A percentile compares a stretch with the other conserved stretches of the same genome.
phyloP scores from a whole-genome alignment of 495 filamentous ascomycete genomes.

The Neurospora sp. region DNA sequence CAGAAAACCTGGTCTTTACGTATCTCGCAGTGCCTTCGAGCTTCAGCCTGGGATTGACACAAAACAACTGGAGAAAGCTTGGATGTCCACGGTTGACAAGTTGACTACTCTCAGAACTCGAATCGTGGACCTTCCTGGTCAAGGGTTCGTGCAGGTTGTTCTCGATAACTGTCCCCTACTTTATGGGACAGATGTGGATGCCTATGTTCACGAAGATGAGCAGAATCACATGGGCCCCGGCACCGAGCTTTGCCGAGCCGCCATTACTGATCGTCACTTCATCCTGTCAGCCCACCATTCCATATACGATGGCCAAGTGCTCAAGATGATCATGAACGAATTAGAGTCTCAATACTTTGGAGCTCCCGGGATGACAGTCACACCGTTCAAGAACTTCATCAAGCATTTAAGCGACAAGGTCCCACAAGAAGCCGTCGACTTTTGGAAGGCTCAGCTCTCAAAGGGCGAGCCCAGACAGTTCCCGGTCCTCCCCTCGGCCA shows the following conservation, averaged over 20 bases:
- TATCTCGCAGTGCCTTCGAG: constrained; percentile 10
- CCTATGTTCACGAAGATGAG: not conserved
- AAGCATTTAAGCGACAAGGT: constrained; percentile 18
- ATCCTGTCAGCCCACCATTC: constrained; percentile 55
- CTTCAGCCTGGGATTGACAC: not conserved
- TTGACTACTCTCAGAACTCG: not conserved
- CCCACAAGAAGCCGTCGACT: not conserved
- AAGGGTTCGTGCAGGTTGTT: not conserved
- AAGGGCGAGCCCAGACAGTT: constrained; percentile 7
- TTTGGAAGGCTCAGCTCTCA: not conserved
- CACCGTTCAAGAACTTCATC: constrained; percentile 36
- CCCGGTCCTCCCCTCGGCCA: constrained; percentile 10
- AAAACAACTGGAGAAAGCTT: constrained; percentile 24
- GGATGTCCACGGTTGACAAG: constrained; percentile 18
- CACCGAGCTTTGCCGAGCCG: constrained; percentile 12
- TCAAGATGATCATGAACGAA: constrained; percentile 22
- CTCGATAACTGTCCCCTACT: not conserved
- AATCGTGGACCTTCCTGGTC: not conserved
- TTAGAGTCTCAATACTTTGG: constrained; percentile 4
- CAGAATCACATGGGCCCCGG: not conserved
- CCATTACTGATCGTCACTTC: constrained; percentile 12
- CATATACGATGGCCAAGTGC: constrained; percentile 56
- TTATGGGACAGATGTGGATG: not conserved
- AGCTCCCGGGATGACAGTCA: not conserved
- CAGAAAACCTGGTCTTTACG: constrained; percentile 26